Evolutionary conservation across 2,329 filamentous ascomycete species (phyloP).

Genomic region (Purpureocillium lavendulum): DNA sequence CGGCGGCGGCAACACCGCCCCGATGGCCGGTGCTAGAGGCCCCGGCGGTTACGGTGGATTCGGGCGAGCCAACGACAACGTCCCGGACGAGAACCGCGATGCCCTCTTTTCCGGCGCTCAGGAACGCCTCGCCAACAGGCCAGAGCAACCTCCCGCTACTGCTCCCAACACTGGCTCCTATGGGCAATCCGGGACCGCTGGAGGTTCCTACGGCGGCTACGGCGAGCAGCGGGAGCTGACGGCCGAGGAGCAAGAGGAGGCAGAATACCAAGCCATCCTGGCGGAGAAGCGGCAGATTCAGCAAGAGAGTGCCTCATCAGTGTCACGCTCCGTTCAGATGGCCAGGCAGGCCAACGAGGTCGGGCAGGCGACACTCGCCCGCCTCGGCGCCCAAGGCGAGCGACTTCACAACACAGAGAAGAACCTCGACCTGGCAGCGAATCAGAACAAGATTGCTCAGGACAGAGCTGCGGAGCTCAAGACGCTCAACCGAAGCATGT

Average conservation of each 20-base stretch:
- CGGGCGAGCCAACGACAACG: constrained; percentile 33
- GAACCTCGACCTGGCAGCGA: constrained; percentile 72
- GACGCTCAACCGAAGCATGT: constrained; percentile 84
- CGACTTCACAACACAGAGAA: constrained; percentile 73
- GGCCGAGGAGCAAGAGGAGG: constrained; percentile 67
- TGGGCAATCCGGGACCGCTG: constrained; percentile 15
- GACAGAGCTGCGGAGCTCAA: constrained; percentile 78
- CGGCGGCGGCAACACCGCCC: constrained; percentile 16
- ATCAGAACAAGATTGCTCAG: constrained; percentile 67
- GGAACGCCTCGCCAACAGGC: constrained; percentile 34
- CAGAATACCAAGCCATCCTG: constrained; percentile 58
- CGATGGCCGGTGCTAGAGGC: constrained; percentile 28
- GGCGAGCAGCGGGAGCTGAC: constrained; percentile 71
- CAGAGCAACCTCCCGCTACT: constrained; percentile 13
- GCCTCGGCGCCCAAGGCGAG: constrained; percentile 72
- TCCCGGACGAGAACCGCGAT: constrained; percentile 48
- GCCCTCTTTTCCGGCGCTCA: constrained; percentile 54
- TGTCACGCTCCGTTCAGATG: constrained; percentile 30
- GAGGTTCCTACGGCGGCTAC: constrained; percentile 40
- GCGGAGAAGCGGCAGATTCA: constrained; percentile 57
- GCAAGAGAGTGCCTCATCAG: constrained; percentile 53
- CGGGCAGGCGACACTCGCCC: constrained; percentile 62
- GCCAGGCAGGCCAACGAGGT: constrained; percentile 40
- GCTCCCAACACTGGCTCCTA: constrained; percentile 11
- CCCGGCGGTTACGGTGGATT: constrained; percentile 55